These are phyloP conservation scores for Podaxis sp. DNA, from an alignment of 768 basidiomycete species.

Conservation along the genomic window DNA sequence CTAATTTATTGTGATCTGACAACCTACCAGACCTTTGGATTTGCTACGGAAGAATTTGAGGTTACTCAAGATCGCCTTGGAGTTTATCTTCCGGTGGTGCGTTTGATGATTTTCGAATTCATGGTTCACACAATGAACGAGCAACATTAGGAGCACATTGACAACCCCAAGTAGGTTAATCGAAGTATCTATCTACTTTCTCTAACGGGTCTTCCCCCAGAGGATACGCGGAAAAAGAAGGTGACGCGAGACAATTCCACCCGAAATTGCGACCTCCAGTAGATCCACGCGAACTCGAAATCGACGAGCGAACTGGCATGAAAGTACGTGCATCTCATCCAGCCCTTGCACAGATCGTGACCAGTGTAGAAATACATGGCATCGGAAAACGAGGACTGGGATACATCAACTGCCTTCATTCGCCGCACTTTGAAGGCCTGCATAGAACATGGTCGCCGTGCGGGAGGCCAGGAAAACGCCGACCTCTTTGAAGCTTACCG, in stretches of 20 bases:
- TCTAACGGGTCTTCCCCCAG: constrained; percentile 26
- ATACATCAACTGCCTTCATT: constrained; percentile 70
- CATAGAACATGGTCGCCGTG: constrained; percentile 65
- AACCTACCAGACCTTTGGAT: constrained; percentile 51
- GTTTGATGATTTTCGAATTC: constrained; percentile 19
- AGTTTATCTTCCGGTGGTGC: constrained; percentile 69
- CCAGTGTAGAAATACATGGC: constrained; percentile 71
- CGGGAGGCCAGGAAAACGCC: constrained; percentile 47
- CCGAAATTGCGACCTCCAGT: constrained; percentile 75
- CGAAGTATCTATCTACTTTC: not conserved
- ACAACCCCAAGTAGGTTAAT: constrained; percentile 62
- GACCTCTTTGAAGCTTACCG: constrained; percentile 70
- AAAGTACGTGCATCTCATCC: constrained; percentile 42
- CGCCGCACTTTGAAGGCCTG: constrained; percentile 60
- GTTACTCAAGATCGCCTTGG: constrained; percentile 72
- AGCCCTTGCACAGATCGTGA: not conserved
- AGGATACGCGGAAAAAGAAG: constrained; percentile 66
- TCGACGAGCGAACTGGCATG: constrained; percentile 79
- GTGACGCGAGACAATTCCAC: constrained; percentile 71
- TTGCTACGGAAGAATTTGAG: constrained; percentile 66
- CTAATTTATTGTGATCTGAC: not conserved
- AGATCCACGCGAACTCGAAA: constrained; percentile 66
- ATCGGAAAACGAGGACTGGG: constrained; percentile 64
- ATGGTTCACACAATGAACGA: not conserved
- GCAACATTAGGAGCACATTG: constrained; percentile 62